Evolutionary conservation across 2,329 filamentous ascomycete genomes (phyloP), one percentile per base, ranked within the genome.

Genomic region (Pseudogymnoascus sp.): DNA sequence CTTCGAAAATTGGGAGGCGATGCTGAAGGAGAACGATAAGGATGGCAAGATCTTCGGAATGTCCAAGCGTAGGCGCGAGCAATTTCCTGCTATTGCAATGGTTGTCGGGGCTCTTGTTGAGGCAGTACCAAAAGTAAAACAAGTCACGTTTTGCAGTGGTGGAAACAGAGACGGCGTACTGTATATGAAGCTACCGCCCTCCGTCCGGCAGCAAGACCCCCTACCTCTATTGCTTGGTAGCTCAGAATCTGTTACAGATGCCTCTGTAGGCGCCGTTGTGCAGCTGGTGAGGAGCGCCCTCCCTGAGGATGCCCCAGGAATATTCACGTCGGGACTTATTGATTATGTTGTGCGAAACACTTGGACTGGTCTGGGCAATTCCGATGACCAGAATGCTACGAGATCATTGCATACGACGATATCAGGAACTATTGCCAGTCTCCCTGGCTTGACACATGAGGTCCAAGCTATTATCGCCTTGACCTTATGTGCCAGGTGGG

Each of bases 111-210:
- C 89, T 16, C 81, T 97, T 14, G 78, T 87, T 33, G 77, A 82
- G 39, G 83, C 86, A 0, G 79, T 96, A 2, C 89, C 89, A 3
- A 79, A 79, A 43, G 87, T 96, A 66, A 83, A 84, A 43, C 80
- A 83, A 22, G 89, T 92, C 2, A 87, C 87, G 0, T 97, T 96
- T 74, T 95, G 91, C 70, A 87, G 90, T 67, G 90, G 92, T 18
- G 92, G 92, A 6, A 92, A 96, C 64, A 81, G 92, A 39, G 92
- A 96, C 74, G 92, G 92, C 0, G 86, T 86, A 43, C 76, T 96
- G 38, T 91, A 90, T 75, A 85, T 89, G 74, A 86, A 81, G 63
- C 80, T 96, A 9, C 78, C 84, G 0, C 66, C 73, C 0, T 71
- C 78, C 0, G 73, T 88, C 14, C 83, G 88, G 60, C 81, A 85